Percentiles rank a stretch among this genome's conserved stretches.
Evolutionary conservation across 495 filamentous ascomycete genomes (phyloP).

Genomic region (Podospora didyma): DNA sequence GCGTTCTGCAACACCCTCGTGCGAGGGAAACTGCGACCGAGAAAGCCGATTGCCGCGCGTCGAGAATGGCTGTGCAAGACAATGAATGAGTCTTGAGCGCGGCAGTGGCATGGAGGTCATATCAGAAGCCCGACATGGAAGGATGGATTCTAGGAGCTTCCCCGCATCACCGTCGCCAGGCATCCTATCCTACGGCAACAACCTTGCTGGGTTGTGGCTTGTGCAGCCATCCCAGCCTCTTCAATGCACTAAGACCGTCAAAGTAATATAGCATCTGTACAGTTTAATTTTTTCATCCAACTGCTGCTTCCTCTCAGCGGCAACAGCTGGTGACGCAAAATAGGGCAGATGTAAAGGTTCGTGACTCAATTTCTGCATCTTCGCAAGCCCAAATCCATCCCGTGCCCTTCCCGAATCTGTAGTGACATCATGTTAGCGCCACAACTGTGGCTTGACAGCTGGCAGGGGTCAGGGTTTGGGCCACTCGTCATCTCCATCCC

Average conservation of each 20-base stretch:
- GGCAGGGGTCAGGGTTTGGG: neutral
- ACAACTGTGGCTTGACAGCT: neutral
- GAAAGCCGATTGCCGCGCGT: constrained; percentile 2
- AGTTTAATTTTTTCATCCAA: no score
- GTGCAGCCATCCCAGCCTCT: no score
- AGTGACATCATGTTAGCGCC: neutral
- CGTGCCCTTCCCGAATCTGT: no score
- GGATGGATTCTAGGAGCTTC: neutral
- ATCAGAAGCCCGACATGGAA: neutral
- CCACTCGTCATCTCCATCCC: neutral
- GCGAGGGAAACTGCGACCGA: neutral
- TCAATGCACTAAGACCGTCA: neutral
- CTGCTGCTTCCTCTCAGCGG: no score
- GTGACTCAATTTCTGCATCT: no score
- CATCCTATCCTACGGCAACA: neutral
- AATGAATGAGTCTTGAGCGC: neutral
- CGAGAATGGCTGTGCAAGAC: constrained; percentile 2
- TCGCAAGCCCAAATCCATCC: no score
- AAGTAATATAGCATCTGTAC: no score
- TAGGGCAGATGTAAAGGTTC: no score
- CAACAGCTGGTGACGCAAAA: no score
- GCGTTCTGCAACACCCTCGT: neutral
- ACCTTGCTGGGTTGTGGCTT: neutral
- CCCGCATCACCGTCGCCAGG: neutral
- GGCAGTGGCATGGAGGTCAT: neutral